Evolutionary conservation across 768 basidiomycete species (phyloP), one percentile per base, ranked within the genome.

Genomic region (Pleurotus platypus): DNA sequence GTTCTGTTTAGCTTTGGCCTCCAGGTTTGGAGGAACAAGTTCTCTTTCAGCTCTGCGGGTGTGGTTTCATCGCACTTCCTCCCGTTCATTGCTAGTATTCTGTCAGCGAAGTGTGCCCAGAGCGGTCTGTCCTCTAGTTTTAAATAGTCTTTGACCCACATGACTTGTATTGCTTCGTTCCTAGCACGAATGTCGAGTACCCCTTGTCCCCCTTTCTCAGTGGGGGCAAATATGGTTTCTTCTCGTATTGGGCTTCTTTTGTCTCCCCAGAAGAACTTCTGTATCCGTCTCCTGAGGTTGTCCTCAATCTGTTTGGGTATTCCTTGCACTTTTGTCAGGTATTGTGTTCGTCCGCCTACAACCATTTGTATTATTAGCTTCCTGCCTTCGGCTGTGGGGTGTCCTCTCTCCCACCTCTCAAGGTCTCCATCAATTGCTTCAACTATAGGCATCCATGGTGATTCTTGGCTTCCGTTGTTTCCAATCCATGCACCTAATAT

Each of bases 321-420:
- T 1, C 68, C 68, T 59, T 71, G 67, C 1, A 65, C 69, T 12
- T 53, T 46, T 0, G 69, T 59, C 0, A 67, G 59, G 61, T 65
- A 70, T 49, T 69, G 66, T 1, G 70, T 64, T 37, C 59, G 60
- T 0, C 67, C 64, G 0, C 64, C 65, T 2, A 67, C 59, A 3
- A 62, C 50, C 60, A 66, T 65, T 12, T 61, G 59, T 3, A 68
- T 38, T 2, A 72, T 64, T 4, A 68, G 50, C 1, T 55, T n/a
- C 61, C 56, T 18, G 5, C 42, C 42, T 43, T 43, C 42, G 15
- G 18, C 1, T n/a, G 42, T 43, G 15, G 42, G 42, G 42, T 20
- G 42, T 5, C 42, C 42, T 4, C 18, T n/a, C 2, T 20, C 42
- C 42, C 42, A 43, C 2, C 42, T n/a, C 1, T 43, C 42, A 5